Base-by-base conservation (phyloP, 169 alveolate genomes). In the Cystoisospora suis region DNA sequence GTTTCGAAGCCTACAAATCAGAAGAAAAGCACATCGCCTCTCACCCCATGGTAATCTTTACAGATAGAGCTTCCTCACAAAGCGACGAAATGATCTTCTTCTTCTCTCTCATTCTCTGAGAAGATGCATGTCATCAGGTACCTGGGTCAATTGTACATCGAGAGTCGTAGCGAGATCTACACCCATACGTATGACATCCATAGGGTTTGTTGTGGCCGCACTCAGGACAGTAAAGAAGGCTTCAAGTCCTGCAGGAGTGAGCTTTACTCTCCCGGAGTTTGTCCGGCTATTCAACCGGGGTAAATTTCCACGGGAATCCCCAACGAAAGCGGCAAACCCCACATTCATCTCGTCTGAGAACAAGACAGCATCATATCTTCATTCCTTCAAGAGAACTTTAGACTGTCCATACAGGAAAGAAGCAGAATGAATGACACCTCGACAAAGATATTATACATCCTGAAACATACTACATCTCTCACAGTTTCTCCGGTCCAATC, bases 161-260 rank as follows among this genome's bases (percentile, higher is more conserved):
- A 72, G 9, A 3, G 83, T 72, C 38, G 36, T 72, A 6, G 83
- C 83, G 36, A 72, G 56, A 2, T 72, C 83, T 6, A 38, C 53
- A 15, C 56, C 83, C 83, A 72, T 72, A 17, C 83, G 83, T 6
- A 72, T 72, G 56, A 72, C 53, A 27, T 34, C 83, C 36, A 72
- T 46, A 15, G 83, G 83, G 32, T 72, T 32, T 72, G 49, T 40
- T 34, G 83, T 38, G 1, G 83, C 53, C 32, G 83, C 83, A 17
- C 83, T 72, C 56, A 72, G 45, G 4, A 38, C 27, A 36, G 83
- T 38, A 34, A 72, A 72, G 42, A 72, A 72, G 32, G 15, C 42
- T n/a, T 40, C 83, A n/a, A 72, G 5, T 9, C 53, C 45, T 12
- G 27, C 15, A 5, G 23, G 27, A 5, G 47, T 72, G 27, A 72